A percentile compares a stretch with the other conserved stretches of the same genome.
These are phyloP conservation scores for Scleroderma citrinum DNA, from an alignment of 768 basidiomycete species.

Conservation along the genomic window DNA sequence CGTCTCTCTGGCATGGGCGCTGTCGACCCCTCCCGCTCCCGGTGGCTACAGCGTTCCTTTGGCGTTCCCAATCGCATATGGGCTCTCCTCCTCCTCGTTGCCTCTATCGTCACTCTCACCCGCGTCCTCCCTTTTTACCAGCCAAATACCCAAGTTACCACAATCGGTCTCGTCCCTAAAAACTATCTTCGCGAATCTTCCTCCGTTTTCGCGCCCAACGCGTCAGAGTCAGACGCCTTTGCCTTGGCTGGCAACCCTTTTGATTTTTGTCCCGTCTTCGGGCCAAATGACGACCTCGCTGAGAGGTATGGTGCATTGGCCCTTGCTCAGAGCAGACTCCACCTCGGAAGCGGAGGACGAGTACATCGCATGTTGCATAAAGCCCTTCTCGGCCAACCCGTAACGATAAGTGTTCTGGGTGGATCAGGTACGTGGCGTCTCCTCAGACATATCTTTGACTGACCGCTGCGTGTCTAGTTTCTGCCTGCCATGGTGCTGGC, in stretches of 20 bases:
- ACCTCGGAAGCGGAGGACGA: slow-evolving; percentile 75
- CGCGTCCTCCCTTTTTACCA: slow-evolving; percentile 44
- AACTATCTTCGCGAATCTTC: slow-evolving; percentile 72
- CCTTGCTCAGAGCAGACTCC: slow-evolving; percentile 68
- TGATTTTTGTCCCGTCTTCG: slow-evolving; percentile 85
- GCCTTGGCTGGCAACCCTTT: slow-evolving; percentile 54
- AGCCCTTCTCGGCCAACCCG: slow-evolving; percentile 77
- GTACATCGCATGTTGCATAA: slow-evolving; percentile 78
- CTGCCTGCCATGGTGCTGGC: slow-evolving; percentile 90
- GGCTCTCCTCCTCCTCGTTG: slow-evolving; percentile 51
- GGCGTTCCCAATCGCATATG: slow-evolving; percentile 68
- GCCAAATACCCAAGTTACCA: slow-evolving; percentile 22
- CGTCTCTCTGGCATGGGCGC: slow-evolving; percentile 41
- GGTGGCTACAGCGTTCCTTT: slow-evolving; percentile 50
- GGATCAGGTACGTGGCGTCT: slow-evolving; percentile 62
- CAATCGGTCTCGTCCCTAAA: slow-evolving; percentile 54
- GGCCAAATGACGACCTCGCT: slow-evolving; percentile 75
- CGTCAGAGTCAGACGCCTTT: slow-evolving; percentile 38
- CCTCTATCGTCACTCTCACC: slow-evolving; percentile 50
- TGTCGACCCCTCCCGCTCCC: slow-evolving; percentile 37
- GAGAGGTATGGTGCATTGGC: slow-evolving; percentile 70
- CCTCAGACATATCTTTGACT: background rate
- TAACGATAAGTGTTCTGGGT: slow-evolving; percentile 87
- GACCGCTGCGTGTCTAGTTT: slow-evolving; percentile 45
- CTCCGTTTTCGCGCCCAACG: slow-evolving; percentile 17